These are phyloP conservation scores for Arthroderma sp. DNA, from an alignment of 2,329 filamentous ascomycete species.

Conservation along the genomic window DNA sequence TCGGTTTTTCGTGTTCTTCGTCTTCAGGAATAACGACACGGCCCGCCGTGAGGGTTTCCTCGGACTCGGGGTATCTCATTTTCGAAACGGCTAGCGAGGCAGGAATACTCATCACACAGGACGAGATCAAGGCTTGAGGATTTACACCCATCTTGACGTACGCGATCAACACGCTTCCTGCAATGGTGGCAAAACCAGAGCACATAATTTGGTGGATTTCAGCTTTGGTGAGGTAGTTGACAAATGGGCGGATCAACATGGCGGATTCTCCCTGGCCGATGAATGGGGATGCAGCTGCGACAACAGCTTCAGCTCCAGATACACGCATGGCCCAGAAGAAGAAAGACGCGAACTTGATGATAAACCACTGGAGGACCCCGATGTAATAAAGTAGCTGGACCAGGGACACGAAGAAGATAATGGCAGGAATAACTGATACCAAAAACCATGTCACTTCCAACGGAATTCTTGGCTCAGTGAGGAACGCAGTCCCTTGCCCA, in stretches of 20 bases:
- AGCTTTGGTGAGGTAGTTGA: conserved; percentile 70
- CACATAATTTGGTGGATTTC: conserved; percentile 90
- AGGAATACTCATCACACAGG: conserved; percentile 91
- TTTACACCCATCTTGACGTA: conserved; percentile 78
- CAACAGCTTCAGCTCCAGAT: conserved; percentile 84
- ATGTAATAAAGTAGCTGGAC: conserved; percentile 75
- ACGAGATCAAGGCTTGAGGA: conserved; percentile 72
- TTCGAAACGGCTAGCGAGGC: conserved; percentile 82
- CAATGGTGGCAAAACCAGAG: conserved; percentile 84
- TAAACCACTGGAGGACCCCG: conserved; percentile 76
- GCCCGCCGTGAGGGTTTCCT: conserved; percentile 73
- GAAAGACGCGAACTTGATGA: conserved; percentile 73
- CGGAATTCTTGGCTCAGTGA: conserved; percentile 41
- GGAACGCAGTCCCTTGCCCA: conserved; percentile 56
- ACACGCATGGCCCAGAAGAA: conserved; percentile 85
- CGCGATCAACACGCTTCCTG: conserved; percentile 71
- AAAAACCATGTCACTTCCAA: conserved; percentile 51
- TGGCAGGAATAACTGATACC: conserved; percentile 66
- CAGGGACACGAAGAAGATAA: conserved; percentile 93
- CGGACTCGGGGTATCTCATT: conserved; percentile 75
- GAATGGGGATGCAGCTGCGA: conserved; percentile 83
- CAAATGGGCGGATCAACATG: conserved; percentile 80
- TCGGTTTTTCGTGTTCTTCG: conserved; percentile 49
- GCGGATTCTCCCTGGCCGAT: conserved; percentile 90
- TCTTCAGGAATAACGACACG: conserved; percentile 70